Evolutionary conservation across 768 basidiomycete species (phyloP).

Genomic region (Lentinula guzmanii): DNA sequence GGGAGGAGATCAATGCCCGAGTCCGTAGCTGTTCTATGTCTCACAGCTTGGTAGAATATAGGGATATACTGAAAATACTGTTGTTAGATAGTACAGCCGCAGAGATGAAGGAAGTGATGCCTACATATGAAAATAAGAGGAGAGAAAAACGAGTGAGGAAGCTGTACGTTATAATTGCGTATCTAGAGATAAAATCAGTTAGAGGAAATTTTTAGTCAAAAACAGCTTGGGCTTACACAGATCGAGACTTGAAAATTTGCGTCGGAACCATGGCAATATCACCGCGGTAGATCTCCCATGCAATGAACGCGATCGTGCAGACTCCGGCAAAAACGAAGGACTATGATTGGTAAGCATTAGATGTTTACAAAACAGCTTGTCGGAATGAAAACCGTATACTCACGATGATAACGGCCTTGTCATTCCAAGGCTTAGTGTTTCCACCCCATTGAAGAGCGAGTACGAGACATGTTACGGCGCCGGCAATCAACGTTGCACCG

Average conservation of each 20-base stretch:
- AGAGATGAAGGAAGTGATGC: not conserved
- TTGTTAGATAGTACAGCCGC: not conserved
- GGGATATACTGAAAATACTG: conserved; percentile 8
- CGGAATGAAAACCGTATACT: not conserved
- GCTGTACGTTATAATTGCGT: conserved; percentile 1
- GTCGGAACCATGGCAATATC: conserved; percentile 13
- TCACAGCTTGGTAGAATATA: conserved; percentile 13
- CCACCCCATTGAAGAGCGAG: conserved; percentile 41
- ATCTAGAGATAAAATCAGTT: not conserved
- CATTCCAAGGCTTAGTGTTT: conserved; percentile 33
- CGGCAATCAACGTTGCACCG: conserved; percentile 29
- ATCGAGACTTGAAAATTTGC: conserved; percentile 10
- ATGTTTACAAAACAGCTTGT: not conserved
- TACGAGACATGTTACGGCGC: conserved; percentile 27
- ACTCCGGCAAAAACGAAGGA: conserved; percentile 10
- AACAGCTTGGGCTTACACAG: not conserved
- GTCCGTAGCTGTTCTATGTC: conserved; percentile 6
- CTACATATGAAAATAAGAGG: conserved; percentile 9
- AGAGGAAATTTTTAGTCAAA: not conserved
- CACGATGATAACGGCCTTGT: conserved; percentile 14
- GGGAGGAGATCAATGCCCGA: conserved; percentile 15
- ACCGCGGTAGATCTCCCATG: conserved; percentile 10
- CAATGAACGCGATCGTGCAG: conserved; percentile 1
- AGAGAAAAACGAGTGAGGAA: conserved; percentile 9
- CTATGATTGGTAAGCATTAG: not conserved